A percentile compares a stretch with the other conserved stretches of the same genome.
Conservation (phyloP, 805 yeast genomes). For the Starmerella asiatica region DNA sequence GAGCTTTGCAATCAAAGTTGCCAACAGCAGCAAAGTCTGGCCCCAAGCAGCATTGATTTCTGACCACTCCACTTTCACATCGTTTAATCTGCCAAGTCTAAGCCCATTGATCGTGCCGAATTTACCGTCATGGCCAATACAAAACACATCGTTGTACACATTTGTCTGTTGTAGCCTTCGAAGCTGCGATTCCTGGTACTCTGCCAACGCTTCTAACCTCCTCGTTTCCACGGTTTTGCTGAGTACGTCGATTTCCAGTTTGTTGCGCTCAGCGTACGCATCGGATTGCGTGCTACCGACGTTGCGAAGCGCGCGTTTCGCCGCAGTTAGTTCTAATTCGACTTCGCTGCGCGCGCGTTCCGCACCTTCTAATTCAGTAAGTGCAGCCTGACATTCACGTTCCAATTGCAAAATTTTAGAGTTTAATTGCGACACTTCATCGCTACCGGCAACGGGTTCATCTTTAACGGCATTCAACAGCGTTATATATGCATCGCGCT, state of each 20-base stretch:
- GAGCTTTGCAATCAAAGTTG: conserved; percentile 48
- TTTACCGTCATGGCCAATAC: conserved; percentile 69
- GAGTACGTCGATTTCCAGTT: conserved; percentile 39
- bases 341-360: conserved; percentile 27
- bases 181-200: conserved; percentile 47
- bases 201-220: conserved; percentile 49
- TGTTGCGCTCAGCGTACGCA: conserved; percentile 40
- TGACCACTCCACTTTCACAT: conserved; percentile 62
- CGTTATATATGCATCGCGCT: conserved; percentile 62
- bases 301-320: conserved; percentile 27
- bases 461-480: conserved; percentile 57
- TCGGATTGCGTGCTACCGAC: conserved; percentile 31
- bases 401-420: conserved; percentile 37
- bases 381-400: conserved; percentile 26
- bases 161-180: conserved; percentile 63
- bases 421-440: conserved; percentile 35
- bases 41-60: conserved; percentile 90
- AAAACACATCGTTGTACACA: conserved; percentile 70
- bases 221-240: conserved; percentile 44
- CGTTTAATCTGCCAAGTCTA: conserved; percentile 57
- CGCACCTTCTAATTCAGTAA: conserved; percentile 28
- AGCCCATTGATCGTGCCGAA: conserved; percentile 82
- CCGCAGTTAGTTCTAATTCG: conserved; percentile 32
- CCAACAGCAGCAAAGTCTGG: conserved; percentile 55
- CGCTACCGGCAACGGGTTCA: conserved; percentile 36